Base-by-base conservation (phyloP, 352 stramenopile genomes). In the Pythium insidiosum region DNA sequence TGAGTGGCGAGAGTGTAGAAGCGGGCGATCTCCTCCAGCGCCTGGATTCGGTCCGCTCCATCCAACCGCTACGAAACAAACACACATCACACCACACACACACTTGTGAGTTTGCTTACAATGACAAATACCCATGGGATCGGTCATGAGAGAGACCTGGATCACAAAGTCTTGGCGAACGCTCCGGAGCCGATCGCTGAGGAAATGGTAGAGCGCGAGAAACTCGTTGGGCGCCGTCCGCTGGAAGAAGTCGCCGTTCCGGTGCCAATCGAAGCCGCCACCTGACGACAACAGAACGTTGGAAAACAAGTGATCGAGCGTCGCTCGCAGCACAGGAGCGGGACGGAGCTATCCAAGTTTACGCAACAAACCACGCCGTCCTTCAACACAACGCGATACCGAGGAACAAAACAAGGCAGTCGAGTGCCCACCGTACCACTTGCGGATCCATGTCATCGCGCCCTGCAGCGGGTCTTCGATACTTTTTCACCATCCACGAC, bases 121-220 rank as follows among this genome's bases (percentile, higher is more conserved):
- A n/a, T n/a, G n/a, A n/a, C n/a, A n/a, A n/a, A n/a, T n/a, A n/a
- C n/a, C n/a, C n/a, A n/a, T n/a, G n/a, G n/a, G n/a, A n/a, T n/a
- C n/a, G n/a, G n/a, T n/a, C n/a, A n/a, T n/a, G n/a, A n/a, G n/a
- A n/a, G n/a, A n/a, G n/a, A 81, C 71, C 66, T 88, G 75, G 5
- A 88, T 45, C 4, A 66, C 80, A 37, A 84, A 79, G 57, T 88
- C 76, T 43, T 88, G 73, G 28, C 76, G 71, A 11, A 88, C 65
- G 26, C 71, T 80, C 11, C 76, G 76, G 20, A 86, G 25, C n/a
- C 76, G 68, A 52, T 88, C 76, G 35, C 59, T 75, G 1, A 88
- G 16, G 44, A 86, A 88, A 45, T 88, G 66, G 43, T 88, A 88
- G 18, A 84, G 41, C 12, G 64, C 49, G 21, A 88, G 29, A 45